Percentiles rank a stretch among this genome's conserved stretches.
phyloP scores from a whole-genome alignment of 352 stramenopile species.

The Globisporangium spiculum region DNA sequence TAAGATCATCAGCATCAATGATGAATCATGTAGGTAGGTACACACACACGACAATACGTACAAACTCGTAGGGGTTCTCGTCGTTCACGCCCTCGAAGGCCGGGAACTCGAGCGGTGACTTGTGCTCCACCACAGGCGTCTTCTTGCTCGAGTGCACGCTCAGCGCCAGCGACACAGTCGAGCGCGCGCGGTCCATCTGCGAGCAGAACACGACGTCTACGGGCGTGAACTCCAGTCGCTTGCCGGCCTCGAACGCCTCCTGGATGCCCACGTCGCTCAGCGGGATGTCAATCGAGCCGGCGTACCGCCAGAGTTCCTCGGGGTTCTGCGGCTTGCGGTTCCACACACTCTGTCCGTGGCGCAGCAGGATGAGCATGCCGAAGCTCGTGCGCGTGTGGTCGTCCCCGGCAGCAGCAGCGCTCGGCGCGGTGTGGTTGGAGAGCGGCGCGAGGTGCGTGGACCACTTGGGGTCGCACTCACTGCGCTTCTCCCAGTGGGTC shows the following conservation, averaged over 20 bases:
- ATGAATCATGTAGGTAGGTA: not conserved
- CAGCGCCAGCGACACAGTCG: conserved; percentile 73
- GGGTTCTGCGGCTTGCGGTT: conserved; percentile 77
- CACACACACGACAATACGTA: conserved; percentile 25
- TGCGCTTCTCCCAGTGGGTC: conserved; percentile 61
- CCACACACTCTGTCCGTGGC: conserved; percentile 85
- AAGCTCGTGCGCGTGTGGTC: conserved; percentile 50
- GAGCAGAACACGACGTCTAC: conserved; percentile 86
- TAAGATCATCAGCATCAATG: conserved; percentile 18
- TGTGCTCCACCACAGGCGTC: conserved; percentile 75
- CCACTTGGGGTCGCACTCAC: conserved; percentile 63
- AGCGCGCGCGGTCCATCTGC: conserved; percentile 78
- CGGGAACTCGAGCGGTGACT: conserved; percentile 65
- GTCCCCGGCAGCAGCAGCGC: conserved; percentile 9
- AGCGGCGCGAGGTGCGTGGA: conserved; percentile 39
- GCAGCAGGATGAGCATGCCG: conserved; percentile 75
- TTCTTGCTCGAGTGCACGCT: conserved; percentile 82
- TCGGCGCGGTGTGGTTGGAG: not conserved
- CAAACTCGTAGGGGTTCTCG: conserved; percentile 75
- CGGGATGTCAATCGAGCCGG: conserved; percentile 80
- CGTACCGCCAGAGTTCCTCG: conserved; percentile 78
- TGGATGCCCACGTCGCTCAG: conserved; percentile 82
- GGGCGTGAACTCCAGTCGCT: conserved; percentile 69
- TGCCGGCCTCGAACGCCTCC: conserved; percentile 75
- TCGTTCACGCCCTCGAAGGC: conserved; percentile 73